These are phyloP conservation scores for Erysimum cheiri DNA, from an alignment of 441 rosid genomes.

Conservation along the genomic window DNA sequence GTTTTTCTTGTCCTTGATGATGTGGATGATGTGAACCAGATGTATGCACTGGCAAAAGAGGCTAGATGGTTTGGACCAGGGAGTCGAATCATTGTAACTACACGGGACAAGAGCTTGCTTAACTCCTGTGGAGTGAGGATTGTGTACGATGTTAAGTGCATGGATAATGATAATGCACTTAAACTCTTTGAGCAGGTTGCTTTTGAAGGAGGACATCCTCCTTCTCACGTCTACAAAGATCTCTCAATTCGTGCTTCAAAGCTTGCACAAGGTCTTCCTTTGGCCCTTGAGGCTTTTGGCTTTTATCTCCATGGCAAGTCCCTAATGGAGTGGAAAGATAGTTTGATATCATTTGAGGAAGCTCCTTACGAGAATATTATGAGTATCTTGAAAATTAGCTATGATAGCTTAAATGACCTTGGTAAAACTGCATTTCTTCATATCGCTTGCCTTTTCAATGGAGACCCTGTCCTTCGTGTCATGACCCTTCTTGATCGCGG, in stretches of 20 bases:
- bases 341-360: neutral
- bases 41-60: constrained; percentile 23
- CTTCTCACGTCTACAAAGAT: neutral
- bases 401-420: constrained; percentile 26
- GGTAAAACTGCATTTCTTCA: constrained; percentile 38
- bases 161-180: constrained; percentile 24
- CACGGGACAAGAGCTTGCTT: constrained; percentile 43
- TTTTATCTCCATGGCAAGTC: constrained; percentile 6
- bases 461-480: constrained; percentile 4
- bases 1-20: constrained; percentile 42
- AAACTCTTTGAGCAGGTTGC: constrained; percentile 34
- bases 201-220: constrained; percentile 14
- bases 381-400: constrained; percentile 29
- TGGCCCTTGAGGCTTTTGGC: constrained; percentile 39
- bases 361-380: neutral
- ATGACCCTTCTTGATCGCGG: neutral
- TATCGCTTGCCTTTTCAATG: constrained; percentile 44
- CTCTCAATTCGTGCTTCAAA: neutral
- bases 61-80: constrained; percentile 47
- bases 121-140: constrained; percentile 2
- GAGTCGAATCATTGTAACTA: constrained; percentile 50
- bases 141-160: constrained; percentile 15
- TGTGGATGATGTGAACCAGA: constrained; percentile 26
- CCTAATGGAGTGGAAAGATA: constrained; percentile 22
- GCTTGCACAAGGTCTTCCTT: constrained; percentile 44